Evolutionary conservation across 306 rosid genomes (phyloP).

Genomic region (Vigna mungo): DNA sequence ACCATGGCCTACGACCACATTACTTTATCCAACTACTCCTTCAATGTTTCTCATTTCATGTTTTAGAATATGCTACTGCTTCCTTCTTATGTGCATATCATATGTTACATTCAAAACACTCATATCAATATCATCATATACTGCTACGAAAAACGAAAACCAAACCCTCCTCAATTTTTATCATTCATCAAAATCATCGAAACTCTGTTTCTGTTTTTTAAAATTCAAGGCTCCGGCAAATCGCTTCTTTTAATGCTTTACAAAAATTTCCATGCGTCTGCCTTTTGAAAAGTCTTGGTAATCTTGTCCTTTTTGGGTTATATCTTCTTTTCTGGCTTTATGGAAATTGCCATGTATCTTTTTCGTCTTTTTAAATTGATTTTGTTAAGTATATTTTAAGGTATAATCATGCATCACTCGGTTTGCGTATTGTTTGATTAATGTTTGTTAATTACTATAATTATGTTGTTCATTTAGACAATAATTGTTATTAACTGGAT

Average conservation of each 20-base stretch:
- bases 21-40: background rate
- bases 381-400: background rate
- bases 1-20: background rate
- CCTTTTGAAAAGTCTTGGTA: background rate
- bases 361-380: background rate
- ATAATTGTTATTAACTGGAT: background rate
- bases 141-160: no score
- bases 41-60: background rate
- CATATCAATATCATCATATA: no score
- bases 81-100: no score
- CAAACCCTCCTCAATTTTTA: no score
- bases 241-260: no score
- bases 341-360: conserved; percentile 20
- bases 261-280: background rate
- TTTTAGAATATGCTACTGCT: conserved; percentile 28
- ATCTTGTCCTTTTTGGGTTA: background rate
- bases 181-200: no score
- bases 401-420: background rate
- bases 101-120: no score
- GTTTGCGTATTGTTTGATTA: background rate
- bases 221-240: no score
- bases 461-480: background rate
- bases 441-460: background rate
- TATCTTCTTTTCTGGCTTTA: conserved; percentile 7
- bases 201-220: no score